These are phyloP conservation scores for Carpinus fangiana DNA, from an alignment of 306 rosid genomes.

Conservation along the genomic window DNA sequence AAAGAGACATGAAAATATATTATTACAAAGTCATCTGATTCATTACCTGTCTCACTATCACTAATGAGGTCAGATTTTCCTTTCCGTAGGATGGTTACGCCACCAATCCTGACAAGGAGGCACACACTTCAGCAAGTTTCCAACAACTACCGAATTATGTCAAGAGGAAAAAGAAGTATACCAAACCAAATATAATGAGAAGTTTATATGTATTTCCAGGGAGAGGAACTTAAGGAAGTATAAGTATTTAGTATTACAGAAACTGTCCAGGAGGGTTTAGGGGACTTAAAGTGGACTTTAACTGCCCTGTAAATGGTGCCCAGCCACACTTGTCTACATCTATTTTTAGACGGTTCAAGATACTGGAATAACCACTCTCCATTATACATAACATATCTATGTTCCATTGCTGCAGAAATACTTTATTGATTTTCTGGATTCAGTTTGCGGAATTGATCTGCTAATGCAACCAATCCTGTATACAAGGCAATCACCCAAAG, in stretches of 20 bases:
- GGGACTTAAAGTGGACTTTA: not conserved
- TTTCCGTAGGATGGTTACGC: constrained; percentile 76
- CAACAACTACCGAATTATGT: constrained; percentile 4
- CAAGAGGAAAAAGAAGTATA: not conserved
- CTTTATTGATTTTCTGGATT: not conserved
- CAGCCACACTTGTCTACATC: not conserved
- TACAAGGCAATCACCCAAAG: not conserved
- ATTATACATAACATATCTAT: not conserved
- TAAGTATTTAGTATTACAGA: not conserved
- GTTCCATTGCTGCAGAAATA: not conserved
- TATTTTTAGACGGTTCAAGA: constrained; percentile 12
- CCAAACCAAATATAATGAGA: not conserved
- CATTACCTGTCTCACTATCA: constrained; percentile 75
- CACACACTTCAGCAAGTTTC: constrained; percentile 26
- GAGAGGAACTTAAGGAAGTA: not conserved
- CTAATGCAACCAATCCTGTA: not conserved
- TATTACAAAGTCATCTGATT: constrained; percentile 19
- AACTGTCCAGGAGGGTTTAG: not conserved
- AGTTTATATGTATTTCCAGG: not conserved
- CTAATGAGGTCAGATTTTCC: constrained; percentile 80
- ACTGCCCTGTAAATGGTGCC: constrained; percentile 3
- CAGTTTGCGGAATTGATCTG: not conserved
- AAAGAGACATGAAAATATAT: constrained; percentile 1
- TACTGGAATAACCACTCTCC: not conserved
- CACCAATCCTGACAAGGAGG: constrained; percentile 69